Percentiles rank a stretch among this genome's conserved stretches.
phyloP scores from a whole-genome alignment of 192 early-diverging fungal species.

The Coemansia sp. region DNA sequence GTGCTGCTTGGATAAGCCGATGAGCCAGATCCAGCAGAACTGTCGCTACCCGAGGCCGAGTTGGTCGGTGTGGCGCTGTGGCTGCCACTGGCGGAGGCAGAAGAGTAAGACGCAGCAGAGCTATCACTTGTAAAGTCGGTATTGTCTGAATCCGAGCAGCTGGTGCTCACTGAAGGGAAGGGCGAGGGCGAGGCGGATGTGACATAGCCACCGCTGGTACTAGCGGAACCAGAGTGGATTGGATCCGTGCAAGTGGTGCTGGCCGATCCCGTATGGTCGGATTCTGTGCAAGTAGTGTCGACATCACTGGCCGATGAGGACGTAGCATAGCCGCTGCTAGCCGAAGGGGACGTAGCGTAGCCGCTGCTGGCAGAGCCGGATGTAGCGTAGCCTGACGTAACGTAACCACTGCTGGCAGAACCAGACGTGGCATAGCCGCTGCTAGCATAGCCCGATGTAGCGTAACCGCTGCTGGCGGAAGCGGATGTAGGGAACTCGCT shows the following conservation, averaged over 20 bases:
- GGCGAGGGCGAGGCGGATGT: conserved; percentile 1
- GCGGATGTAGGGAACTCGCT: not conserved
- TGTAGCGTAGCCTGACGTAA: not conserved
- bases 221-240: not conserved
- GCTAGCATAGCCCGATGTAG: not conserved
- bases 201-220: not conserved
- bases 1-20: conserved; percentile 2
- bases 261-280: not conserved
- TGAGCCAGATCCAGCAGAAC: not conserved
- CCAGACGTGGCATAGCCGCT: not conserved
- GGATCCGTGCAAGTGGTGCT: not conserved
- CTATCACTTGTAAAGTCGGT: not conserved
- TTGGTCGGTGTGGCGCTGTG: not conserved
- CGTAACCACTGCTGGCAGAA: not conserved
- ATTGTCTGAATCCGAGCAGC: not conserved
- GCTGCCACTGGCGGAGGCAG: not conserved
- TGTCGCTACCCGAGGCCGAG: not conserved
- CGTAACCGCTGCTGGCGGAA: not conserved
- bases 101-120: not conserved
- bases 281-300: not conserved
- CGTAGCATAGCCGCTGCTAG: not conserved
- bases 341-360: not conserved
- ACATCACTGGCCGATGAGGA: not conserved
- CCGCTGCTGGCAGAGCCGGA: not conserved
- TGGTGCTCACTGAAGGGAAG: not conserved